Percentiles rank a stretch among this genome's conserved stretches.
Evolutionary conservation across 345 rosid species (phyloP).

Genomic region (Eutrema heterophyllum): DNA sequence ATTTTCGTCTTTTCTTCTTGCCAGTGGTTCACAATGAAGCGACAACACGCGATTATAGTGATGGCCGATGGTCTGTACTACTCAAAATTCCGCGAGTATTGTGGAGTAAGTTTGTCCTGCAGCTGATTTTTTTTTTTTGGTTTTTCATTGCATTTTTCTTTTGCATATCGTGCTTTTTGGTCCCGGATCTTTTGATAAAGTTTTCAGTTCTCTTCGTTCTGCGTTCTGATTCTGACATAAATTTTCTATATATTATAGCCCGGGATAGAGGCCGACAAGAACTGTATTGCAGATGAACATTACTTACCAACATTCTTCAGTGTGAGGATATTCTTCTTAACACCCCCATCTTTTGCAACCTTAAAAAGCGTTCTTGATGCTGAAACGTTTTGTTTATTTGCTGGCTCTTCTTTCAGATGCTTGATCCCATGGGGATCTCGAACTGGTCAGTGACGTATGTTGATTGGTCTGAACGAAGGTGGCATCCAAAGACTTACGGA

Average conservation of each 20-base stretch:
- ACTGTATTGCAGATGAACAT: slow-evolving; percentile 96
- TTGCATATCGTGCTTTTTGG: neutral
- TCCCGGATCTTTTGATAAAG: neutral
- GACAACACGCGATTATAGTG: slow-evolving; percentile 90
- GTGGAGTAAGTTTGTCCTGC: slow-evolving; percentile 51
- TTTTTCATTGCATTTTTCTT: neutral
- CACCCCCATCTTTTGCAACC: neutral
- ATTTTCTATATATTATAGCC: slow-evolving; percentile 50
- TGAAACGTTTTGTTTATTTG: slow-evolving; percentile 4
- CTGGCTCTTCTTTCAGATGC: slow-evolving; percentile 43
- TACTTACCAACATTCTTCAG: slow-evolving; percentile 84
- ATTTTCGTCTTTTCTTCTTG: neutral
- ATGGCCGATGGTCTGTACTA: slow-evolving; percentile 89
- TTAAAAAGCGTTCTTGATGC: slow-evolving; percentile 3
- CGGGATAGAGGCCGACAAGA: slow-evolving; percentile 83
- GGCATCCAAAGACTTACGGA: slow-evolving; percentile 89
- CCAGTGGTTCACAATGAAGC: slow-evolving; percentile 97
- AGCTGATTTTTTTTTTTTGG: neutral
- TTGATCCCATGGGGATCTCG: slow-evolving; percentile 88
- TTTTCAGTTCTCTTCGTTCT: neutral
- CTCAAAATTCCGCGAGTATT: slow-evolving; percentile 76
- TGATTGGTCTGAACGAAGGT: slow-evolving; percentile 98
- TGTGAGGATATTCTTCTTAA: slow-evolving; percentile 35
- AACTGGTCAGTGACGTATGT: slow-evolving; percentile 93
- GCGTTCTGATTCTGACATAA: neutral